Evolutionary conservation across 1,139 yeast genomes (phyloP), one percentile per base, ranked within the genome.

Genomic region (Zygoascus meyerae): DNA sequence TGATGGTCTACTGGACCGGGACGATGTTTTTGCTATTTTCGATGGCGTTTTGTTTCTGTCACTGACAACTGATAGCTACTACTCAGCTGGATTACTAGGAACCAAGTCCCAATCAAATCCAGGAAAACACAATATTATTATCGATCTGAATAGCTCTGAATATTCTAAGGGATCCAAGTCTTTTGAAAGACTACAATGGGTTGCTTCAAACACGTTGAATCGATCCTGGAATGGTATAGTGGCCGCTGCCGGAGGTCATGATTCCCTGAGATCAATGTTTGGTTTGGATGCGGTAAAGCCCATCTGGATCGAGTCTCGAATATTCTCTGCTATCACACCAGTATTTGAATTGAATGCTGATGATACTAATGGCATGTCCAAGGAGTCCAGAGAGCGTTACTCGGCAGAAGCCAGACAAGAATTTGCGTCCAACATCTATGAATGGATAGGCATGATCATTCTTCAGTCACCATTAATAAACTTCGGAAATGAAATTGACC

Each of bases 131-230:
- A 34, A 15, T 12, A 53, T 46, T n/a, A 17, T 34, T n/a, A 7
- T 60, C 49, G 57, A 62, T 34, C 49, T 61, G 37, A 37, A 43
- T 5, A 35, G 37, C 16, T 29, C 49, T 1, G 42, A 45, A 2
- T 46, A 46, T 29, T 34, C 39, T 2, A 36, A 46, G 2, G 59
- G 59, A 6, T 55, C 58, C 17, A 57, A 59, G 33, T 57, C 60
- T 36, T 60, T 56, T 45, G 58, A 63, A 5, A 59, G 75, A 34
- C 51, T 72, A 28, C 16, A 62, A n/a, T 71, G 75, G 75, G 69
- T 67, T 29, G 55, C 63, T 3, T 60, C 66, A 7, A 66, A 68
- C 42, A 59, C 61, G 12, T 31, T 40, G 15, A 35, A 16, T 11
- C 18, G 21, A 4, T 7, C 30, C 14, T 35, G 29, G 15, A 5